phyloP scores from a whole-genome alignment of 495 filamentous ascomycete species.

The Daldinia bambusicola region DNA sequence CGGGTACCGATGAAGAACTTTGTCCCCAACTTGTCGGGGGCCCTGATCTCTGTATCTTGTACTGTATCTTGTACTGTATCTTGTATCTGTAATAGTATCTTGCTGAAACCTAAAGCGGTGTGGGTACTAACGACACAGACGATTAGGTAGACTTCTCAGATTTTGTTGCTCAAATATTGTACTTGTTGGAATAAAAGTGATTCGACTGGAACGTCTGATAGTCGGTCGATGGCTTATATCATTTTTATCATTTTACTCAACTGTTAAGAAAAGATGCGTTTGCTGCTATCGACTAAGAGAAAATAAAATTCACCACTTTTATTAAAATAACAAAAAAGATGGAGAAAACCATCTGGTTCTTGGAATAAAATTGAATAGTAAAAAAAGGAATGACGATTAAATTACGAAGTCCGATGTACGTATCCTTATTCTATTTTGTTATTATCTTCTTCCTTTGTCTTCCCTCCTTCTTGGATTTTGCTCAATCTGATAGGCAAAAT shows the following conservation, averaged over 20 bases:
- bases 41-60: no score
- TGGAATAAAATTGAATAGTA: slow-evolving; percentile 3
- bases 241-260: slow-evolving; percentile 24
- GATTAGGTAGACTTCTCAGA: slow-evolving; percentile 4
- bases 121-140: neutral
- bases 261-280: slow-evolving; percentile 16
- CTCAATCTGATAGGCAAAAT: slow-evolving; percentile 24
- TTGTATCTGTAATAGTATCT: neutral
- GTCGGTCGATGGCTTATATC: slow-evolving; percentile 25
- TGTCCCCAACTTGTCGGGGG: slow-evolving; percentile 22
- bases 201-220: slow-evolving; percentile 33
- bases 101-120: slow-evolving; percentile 33
- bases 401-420: slow-evolving; percentile 7
- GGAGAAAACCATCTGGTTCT: slow-evolving; percentile 7
- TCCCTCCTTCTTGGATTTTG: slow-evolving; percentile 11
- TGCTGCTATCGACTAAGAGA: neutral
- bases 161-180: slow-evolving; percentile 10
- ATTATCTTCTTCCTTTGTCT: neutral
- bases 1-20: slow-evolving; percentile 23
- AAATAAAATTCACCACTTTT: slow-evolving; percentile 17
- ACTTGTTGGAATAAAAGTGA: slow-evolving; percentile 20
- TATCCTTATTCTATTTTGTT: neutral
- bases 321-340: slow-evolving; percentile 12
- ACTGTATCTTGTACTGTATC: no score
- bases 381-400: slow-evolving; percentile 14